These are phyloP conservation scores for Mycena vulgaris DNA, from an alignment of 768 basidiomycete genomes.

Conservation along the genomic window DNA sequence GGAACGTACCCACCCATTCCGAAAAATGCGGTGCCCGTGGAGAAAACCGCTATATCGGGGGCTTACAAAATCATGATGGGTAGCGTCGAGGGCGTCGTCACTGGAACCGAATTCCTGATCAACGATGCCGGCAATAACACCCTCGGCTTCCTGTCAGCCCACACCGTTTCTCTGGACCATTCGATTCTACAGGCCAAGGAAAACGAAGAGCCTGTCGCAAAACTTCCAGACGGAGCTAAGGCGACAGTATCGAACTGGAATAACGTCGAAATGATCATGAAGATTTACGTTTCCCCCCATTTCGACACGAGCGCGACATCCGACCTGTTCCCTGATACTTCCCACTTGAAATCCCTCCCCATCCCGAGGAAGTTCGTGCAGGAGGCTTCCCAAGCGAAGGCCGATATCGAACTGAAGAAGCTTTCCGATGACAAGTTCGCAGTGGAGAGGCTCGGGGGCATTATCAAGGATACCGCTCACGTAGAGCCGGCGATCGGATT, in stretches of 20 bases:
- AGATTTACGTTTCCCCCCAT: not conserved
- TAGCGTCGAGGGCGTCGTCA: slow-evolving; percentile 20
- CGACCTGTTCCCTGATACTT: not conserved
- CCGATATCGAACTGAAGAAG: not conserved
- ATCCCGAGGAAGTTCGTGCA: not conserved
- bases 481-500: not conserved
- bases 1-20: not conserved
- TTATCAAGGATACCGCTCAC: not conserved
- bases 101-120: slow-evolving; percentile 16
- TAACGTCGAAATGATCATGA: not conserved
- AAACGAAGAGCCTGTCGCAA: not conserved
- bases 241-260: slow-evolving; percentile 8
- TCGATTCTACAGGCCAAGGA: not conserved
- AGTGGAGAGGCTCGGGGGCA: not conserved
- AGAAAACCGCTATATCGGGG: not conserved
- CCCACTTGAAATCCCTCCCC: not conserved
- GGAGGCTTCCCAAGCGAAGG: not conserved
- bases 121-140: not conserved
- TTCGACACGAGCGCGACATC: not conserved
- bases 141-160: not conserved
- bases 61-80: slow-evolving; percentile 8
- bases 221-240: not conserved
- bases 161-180: not conserved
- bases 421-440: not conserved
- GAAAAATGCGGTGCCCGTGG: not conserved